These are phyloP conservation scores for Immersiella caudata DNA, from an alignment of 495 filamentous ascomycete genomes.

Conservation along the genomic window DNA sequence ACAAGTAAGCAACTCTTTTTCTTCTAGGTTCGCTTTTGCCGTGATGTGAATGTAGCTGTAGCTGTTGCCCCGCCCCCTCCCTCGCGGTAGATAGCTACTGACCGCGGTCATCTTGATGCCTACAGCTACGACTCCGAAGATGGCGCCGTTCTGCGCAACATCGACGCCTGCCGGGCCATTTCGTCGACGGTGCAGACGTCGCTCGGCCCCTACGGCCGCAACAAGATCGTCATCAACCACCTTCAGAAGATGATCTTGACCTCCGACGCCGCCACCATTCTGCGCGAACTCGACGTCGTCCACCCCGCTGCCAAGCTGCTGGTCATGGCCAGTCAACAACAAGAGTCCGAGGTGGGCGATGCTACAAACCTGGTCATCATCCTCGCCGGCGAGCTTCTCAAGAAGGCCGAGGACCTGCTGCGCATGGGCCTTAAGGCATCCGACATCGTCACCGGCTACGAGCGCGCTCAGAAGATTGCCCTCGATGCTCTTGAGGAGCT, in stretches of 20 bases:
- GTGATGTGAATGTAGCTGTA: slow-evolving; percentile 22
- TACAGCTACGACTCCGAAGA: slow-evolving; percentile 95
- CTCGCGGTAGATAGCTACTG: slow-evolving; percentile 30
- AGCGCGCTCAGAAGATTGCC: slow-evolving; percentile 88
- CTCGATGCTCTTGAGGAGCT: slow-evolving; percentile 84
- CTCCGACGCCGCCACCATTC: slow-evolving; percentile 95
- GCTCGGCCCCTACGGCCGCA: slow-evolving; percentile 94
- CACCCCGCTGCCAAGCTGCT: slow-evolving; percentile 97
- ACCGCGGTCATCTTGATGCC: slow-evolving; percentile 19
- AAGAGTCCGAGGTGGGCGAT: slow-evolving; percentile 98
- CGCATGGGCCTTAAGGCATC: slow-evolving; percentile 95
- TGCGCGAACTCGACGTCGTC: slow-evolving; percentile 96
- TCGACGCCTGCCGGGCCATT: slow-evolving; percentile 97
- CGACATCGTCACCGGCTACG: slow-evolving; percentile 94
- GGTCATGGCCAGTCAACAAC: slow-evolving; percentile 99
- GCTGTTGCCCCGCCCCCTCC: slow-evolving; percentile 1
- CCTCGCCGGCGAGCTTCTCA: slow-evolving; percentile 91
- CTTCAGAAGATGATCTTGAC: slow-evolving; percentile 99
- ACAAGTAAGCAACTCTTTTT: slow-evolving; percentile 68
- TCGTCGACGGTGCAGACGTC: slow-evolving; percentile 95
- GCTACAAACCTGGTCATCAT: slow-evolving; percentile 98
- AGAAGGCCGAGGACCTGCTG: slow-evolving; percentile 95
- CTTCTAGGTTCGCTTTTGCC: background rate
- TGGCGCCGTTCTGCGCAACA: slow-evolving; percentile 97
- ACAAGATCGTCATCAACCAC: slow-evolving; percentile 99